phyloP scores from a whole-genome alignment of 2,329 filamentous ascomycete genomes.

The Trichoderma sp. region DNA sequence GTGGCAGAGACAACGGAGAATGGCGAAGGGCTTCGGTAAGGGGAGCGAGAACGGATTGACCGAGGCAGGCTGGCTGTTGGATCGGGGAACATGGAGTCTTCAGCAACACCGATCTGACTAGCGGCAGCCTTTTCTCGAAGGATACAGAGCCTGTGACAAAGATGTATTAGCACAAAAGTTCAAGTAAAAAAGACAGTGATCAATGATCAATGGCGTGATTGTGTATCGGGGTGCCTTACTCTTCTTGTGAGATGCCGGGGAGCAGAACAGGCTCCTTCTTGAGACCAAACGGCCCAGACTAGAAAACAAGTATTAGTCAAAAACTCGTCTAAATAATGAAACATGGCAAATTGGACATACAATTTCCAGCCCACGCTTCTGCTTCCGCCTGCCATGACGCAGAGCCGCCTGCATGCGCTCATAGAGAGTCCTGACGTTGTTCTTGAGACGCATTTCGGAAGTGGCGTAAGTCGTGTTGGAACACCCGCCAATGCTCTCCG shows the following conservation, averaged over 20 bases:
- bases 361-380: slow-evolving; percentile 45
- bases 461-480: slow-evolving; percentile 13
- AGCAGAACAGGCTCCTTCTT: slow-evolving; percentile 52
- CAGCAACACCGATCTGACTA: slow-evolving; percentile 46
- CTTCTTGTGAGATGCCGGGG: slow-evolving; percentile 56
- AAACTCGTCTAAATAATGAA: neutral
- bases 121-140: slow-evolving; percentile 53
- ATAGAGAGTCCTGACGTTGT: slow-evolving; percentile 44
- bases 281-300: slow-evolving; percentile 60
- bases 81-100: slow-evolving; percentile 30
- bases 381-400: slow-evolving; percentile 35
- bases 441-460: slow-evolving; percentile 35
- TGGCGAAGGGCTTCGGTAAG: slow-evolving; percentile 14
- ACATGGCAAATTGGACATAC: slow-evolving; percentile 33
- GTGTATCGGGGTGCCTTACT: slow-evolving; percentile 43
- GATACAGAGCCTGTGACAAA: slow-evolving; percentile 42
- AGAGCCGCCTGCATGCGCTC: slow-evolving; percentile 45
- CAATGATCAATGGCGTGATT: neutral
- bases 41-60: slow-evolving; percentile 15
- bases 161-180: neutral
- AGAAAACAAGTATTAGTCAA: slow-evolving; percentile 25
- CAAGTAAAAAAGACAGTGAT: neutral
- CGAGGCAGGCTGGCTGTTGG: slow-evolving; percentile 22
- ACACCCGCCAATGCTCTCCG: slow-evolving; percentile 12
- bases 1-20: slow-evolving; percentile 8